phyloP scores from a whole-genome alignment of 441 rosid species.

The Erysimum pusillum region DNA sequence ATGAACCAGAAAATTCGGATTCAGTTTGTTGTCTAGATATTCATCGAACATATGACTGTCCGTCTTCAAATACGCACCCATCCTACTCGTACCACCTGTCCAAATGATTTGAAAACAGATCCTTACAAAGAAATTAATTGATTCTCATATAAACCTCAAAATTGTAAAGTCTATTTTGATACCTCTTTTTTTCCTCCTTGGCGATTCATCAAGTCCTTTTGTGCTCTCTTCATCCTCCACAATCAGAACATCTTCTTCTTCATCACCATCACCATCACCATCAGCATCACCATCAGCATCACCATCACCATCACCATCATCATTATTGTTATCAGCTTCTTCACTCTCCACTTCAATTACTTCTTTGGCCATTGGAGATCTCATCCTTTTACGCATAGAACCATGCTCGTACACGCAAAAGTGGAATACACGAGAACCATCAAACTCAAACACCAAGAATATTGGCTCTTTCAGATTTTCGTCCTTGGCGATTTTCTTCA shows the following conservation, averaged over 20 bases:
- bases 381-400: background rate
- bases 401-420: background rate
- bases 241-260: background rate
- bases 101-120: background rate
- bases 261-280: too few relatives aligned
- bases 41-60: background rate
- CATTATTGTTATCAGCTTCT: background rate
- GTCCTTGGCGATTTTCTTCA: background rate
- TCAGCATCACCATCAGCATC: too few relatives aligned
- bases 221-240: background rate
- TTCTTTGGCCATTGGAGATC: background rate
- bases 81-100: background rate
- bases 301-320: too few relatives aligned
- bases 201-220: background rate
- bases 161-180: background rate
- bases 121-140: background rate
- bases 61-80: background rate
- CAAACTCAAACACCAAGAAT: constrained; percentile 1
- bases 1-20: background rate
- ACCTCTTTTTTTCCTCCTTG: background rate
- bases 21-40: background rate
- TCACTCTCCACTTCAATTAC: background rate
- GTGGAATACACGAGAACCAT: background rate
- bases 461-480: background rate
- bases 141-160: background rate